These are phyloP conservation scores for Triangularia verruculosa DNA, from an alignment of 2,329 filamentous ascomycete species.

Conservation along the genomic window DNA sequence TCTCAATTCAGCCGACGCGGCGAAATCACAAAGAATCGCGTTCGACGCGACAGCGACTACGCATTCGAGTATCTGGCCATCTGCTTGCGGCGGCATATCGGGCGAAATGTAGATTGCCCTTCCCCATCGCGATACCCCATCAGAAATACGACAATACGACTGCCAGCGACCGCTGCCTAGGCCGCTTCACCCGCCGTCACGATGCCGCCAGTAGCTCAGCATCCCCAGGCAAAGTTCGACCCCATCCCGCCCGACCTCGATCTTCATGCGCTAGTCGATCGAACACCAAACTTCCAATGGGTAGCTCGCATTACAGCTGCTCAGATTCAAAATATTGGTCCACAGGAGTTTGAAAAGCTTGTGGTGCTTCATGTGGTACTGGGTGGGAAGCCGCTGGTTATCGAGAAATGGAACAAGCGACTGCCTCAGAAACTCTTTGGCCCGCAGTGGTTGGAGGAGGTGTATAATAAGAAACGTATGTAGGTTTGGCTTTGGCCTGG, in stretches of 20 bases:
- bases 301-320: constrained; percentile 75
- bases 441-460: constrained; percentile 72
- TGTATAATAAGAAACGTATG: constrained; percentile 75
- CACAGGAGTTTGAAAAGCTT: constrained; percentile 80
- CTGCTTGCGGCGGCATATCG: not conserved
- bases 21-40: not conserved
- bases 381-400: constrained; percentile 82
- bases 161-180: constrained; percentile 5
- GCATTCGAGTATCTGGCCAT: not conserved
- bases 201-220: constrained; percentile 71
- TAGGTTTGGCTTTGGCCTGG: not conserved
- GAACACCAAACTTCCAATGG: constrained; percentile 81
- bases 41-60: not conserved
- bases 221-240: constrained; percentile 86
- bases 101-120: not conserved
- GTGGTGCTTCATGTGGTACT: constrained; percentile 79
- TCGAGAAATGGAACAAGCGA: constrained; percentile 79
- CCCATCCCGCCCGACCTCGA: constrained; percentile 86
- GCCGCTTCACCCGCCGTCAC: constrained; percentile 28
- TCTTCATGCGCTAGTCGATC: constrained; percentile 69
- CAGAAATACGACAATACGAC: not conserved
- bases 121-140: not conserved
- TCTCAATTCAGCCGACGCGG: not conserved
- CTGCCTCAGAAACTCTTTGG: constrained; percentile 78
- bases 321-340: constrained; percentile 72